These are phyloP conservation scores for Pulveroboletus ravenelii DNA, from an alignment of 768 basidiomycete genomes.

Conservation along the genomic window DNA sequence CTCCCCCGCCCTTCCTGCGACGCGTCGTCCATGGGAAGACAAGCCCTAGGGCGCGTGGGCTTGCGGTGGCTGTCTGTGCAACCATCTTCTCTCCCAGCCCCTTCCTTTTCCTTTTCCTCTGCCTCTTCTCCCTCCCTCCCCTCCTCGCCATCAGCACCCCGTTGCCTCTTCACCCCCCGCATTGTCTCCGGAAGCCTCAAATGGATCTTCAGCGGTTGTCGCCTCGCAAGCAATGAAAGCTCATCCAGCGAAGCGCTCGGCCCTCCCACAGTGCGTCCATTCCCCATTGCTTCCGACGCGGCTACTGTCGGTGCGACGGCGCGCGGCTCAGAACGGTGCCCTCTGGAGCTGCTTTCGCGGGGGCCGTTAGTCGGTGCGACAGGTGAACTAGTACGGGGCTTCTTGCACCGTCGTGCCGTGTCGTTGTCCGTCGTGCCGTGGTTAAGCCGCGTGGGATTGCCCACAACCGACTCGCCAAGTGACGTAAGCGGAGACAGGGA, in stretches of 20 bases:
- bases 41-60: no score
- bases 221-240: conserved; percentile 13
- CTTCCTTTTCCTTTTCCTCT: background rate
- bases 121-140: no score
- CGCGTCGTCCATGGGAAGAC: background rate
- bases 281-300: background rate
- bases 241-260: conserved; percentile 18
- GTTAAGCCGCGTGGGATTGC: background rate
- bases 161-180: conserved; percentile 16
- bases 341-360: background rate
- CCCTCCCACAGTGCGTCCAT: conserved; percentile 10
- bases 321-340: background rate
- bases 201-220: conserved; percentile 8
- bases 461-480: conserved; percentile 2
- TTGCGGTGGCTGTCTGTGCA: background rate
- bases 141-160: background rate
- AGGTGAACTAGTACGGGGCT: background rate
- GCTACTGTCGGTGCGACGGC: background rate
- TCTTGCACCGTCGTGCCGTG: background rate
- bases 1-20: background rate
- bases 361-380: background rate
- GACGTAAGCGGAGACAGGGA: conserved; percentile 19
- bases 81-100: background rate
- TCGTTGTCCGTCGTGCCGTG: no score
- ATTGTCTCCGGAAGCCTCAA: conserved; percentile 5